Evolutionary conservation across 2,329 filamentous ascomycete genomes (phyloP), one percentile per base, ranked within the genome.

Genomic region (Pestalotiopsis sp.): DNA sequence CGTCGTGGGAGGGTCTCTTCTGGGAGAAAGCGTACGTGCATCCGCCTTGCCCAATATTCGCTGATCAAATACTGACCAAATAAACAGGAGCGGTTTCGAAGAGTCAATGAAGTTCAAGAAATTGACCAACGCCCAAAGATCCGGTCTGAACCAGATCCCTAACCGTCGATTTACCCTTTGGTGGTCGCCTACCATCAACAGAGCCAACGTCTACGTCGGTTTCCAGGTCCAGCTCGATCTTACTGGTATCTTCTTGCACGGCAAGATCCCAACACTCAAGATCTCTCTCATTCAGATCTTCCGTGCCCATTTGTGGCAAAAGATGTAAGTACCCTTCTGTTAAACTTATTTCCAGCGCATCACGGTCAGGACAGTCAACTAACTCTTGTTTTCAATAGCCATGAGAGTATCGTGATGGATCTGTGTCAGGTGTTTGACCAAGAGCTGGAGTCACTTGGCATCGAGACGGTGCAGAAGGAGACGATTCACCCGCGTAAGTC

Each of bases 201-300:
- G 95, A 78, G 95, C 95, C 74, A 98, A 98, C 77, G 96, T 99
- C 20, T 98, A 98, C 75, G 95, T 99, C 72, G 96, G 96, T 91
- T 99, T 99, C 91, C 95, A 98, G 78, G 96, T 99, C 38, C 96
- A 99, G 77, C 88, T 99, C 65, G 96, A 99, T 87, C 83, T 99
- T 68, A 99, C 97, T 1, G 96, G 96, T 79, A 99, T 99, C 70
- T 99, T 99, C 90, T 87, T 99, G 78, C 97, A 99, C 84, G 96
- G 96, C 75, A 99, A 99, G 83, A 99, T 99, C 68, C 97, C 96
- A 0, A 99, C 96, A 0, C 83, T 99, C 58, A 99, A 99, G 83
- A 99, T 99, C 71, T 98, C 95, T 0, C 85, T 99, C 67, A 99
- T 99, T 70, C 96, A 99, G 79, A 99, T 99, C 75, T 99, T 99